These are phyloP conservation scores for Debaryomyces sp. DNA, from an alignment of 1,139 yeast genomes.

Conservation along the genomic window DNA sequence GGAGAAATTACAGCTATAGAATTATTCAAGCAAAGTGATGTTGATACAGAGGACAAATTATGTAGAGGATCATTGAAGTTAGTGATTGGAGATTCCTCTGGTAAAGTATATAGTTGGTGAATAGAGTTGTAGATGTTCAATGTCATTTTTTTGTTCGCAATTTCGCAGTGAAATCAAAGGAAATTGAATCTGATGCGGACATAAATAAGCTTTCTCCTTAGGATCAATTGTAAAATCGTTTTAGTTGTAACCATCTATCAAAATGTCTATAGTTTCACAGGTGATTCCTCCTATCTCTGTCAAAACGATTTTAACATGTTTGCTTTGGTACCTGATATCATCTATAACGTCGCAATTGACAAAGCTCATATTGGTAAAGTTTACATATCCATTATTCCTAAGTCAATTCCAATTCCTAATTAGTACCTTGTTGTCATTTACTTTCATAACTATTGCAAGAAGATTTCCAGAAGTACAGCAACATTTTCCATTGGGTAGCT, in stretches of 20 bases:
- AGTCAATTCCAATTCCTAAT: slow-evolving; percentile 52
- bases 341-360: slow-evolving; percentile 53
- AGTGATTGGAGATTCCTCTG: slow-evolving; percentile 43
- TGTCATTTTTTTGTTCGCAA: neutral
- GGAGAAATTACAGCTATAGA: slow-evolving; percentile 28
- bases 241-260: slow-evolving; percentile 1
- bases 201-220: neutral
- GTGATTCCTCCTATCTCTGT: slow-evolving; percentile 34
- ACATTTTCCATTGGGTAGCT: slow-evolving; percentile 35
- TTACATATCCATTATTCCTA: slow-evolving; percentile 51
- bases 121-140: neutral
- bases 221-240: slow-evolving; percentile 1
- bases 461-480: slow-evolving; percentile 21
- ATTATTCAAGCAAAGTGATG: slow-evolving; percentile 32
- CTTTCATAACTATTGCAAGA: slow-evolving; percentile 24
- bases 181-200: slow-evolving; percentile 1
- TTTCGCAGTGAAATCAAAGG: neutral
- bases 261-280: slow-evolving; percentile 2
- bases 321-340: slow-evolving; percentile 49
- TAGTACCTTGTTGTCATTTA: slow-evolving; percentile 36
- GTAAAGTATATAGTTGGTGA: slow-evolving; percentile 34
- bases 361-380: slow-evolving; percentile 41
- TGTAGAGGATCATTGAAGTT: slow-evolving; percentile 35
- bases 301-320: slow-evolving; percentile 34
- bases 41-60: slow-evolving; percentile 40